A percentile compares a stretch with the other conserved stretches of the same genome.
phyloP scores from a whole-genome alignment of 2,329 filamentous ascomycete genomes.

The Penicillium sp. region DNA sequence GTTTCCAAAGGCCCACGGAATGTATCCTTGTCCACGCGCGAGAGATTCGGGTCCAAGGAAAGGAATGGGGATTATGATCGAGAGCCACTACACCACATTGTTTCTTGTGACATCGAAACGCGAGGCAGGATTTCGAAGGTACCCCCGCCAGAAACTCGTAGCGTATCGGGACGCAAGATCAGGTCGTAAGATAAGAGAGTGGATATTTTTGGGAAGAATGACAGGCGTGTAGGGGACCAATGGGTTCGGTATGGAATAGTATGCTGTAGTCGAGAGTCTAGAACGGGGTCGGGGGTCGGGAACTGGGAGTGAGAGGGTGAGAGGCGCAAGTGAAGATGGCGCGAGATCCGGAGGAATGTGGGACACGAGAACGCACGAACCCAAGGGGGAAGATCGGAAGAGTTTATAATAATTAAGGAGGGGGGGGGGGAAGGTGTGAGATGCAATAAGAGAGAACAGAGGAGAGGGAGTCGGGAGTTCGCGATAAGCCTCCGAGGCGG shows the following conservation, averaged over 20 bases:
- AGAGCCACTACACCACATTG: slow-evolving; percentile 22
- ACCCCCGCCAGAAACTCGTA: slow-evolving; percentile 4
- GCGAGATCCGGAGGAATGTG: slow-evolving; percentile 16
- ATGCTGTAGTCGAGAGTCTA: slow-evolving; percentile 8
- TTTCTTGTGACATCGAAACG: slow-evolving; percentile 18
- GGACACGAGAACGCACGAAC: slow-evolving; percentile 11
- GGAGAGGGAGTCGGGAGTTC: slow-evolving; percentile 12
- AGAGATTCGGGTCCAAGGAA: slow-evolving; percentile 12
- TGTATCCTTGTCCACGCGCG: slow-evolving; percentile 10
- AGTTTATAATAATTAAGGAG: slow-evolving; percentile 62
- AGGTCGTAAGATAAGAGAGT: slow-evolving; percentile 10
- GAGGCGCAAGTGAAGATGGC: neutral
- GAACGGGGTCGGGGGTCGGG: neutral
- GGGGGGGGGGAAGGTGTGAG: slow-evolving; percentile 3
- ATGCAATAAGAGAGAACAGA: slow-evolving; percentile 34
- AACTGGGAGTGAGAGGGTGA: neutral
- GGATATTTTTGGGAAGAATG: slow-evolving; percentile 11
- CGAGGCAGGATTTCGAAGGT: slow-evolving; percentile 5
- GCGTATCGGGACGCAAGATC: neutral
- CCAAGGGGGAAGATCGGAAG: slow-evolving; percentile 51
- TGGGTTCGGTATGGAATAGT: neutral
- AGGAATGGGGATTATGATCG: slow-evolving; percentile 20
- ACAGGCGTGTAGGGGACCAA: neutral
- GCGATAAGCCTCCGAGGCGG: slow-evolving; percentile 28
- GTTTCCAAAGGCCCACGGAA: slow-evolving; percentile 19